These are phyloP conservation scores for Penicillium steckii DNA, from an alignment of 495 filamentous ascomycete species.

Conservation along the genomic window DNA sequence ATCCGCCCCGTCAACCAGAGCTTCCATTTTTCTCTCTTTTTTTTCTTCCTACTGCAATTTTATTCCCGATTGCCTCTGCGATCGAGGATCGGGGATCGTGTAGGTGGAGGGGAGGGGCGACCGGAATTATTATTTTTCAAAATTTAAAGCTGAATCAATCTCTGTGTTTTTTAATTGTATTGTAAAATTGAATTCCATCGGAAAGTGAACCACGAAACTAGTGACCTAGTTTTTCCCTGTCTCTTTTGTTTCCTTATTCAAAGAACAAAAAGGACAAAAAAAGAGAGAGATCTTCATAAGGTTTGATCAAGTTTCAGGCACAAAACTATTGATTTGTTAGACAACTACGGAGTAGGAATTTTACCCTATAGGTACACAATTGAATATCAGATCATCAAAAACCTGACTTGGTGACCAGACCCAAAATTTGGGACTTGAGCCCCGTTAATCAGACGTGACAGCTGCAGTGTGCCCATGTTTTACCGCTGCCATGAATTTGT, in stretches of 20 bases:
- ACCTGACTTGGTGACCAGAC: not conserved
- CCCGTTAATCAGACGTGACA: not conserved
- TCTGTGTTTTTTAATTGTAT: not conserved
- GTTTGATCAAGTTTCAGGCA: not conserved
- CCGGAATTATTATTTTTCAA: not conserved
- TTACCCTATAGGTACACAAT: not conserved
- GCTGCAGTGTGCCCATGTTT: not conserved
- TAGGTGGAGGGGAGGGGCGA: not conserved
- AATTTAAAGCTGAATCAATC: not conserved
- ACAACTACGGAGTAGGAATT: too few species aligned
- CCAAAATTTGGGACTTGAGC: not conserved
- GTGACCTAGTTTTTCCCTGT: not conserved
- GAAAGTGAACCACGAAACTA: not conserved
- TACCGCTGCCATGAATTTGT: not conserved
- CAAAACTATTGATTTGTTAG: not conserved
- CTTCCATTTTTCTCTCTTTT: too few species aligned
- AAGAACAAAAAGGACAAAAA: too few species aligned
- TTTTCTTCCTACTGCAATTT: not conserved
- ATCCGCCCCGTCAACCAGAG: not conserved
- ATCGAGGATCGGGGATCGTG: not conserved
- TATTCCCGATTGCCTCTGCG: not conserved
- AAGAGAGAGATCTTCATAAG: not conserved
- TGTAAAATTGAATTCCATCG: not conserved
- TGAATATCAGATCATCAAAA: not conserved
- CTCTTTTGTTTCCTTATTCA: too few species aligned